phyloP scores from a whole-genome alignment of 176 grass and related monocot genomes.

The Eremochloa ophiuroides region DNA sequence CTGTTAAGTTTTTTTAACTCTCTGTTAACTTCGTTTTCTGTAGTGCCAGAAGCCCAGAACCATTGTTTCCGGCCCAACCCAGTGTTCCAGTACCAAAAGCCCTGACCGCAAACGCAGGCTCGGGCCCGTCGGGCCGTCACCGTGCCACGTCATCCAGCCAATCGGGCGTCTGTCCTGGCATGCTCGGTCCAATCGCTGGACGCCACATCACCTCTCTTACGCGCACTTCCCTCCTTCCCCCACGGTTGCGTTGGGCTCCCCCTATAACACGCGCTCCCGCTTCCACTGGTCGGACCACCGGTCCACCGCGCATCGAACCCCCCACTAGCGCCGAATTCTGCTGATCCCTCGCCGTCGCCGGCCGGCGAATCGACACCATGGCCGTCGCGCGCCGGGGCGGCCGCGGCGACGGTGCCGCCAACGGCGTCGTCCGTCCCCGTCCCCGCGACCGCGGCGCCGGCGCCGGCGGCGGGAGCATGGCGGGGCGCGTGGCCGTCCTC shows the following conservation, averaged over 20 bases:
- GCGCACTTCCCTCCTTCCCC: background rate
- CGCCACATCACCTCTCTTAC: constrained; percentile 50
- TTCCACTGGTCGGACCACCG: background rate
- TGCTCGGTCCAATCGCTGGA: background rate
- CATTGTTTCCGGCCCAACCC: no score
- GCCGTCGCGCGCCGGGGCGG: constrained; percentile 30
- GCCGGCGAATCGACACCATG: constrained; percentile 31
- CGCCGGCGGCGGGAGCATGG: constrained; percentile 3
- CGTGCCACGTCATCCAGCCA: constrained; percentile 31
- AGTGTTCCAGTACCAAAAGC: no score
- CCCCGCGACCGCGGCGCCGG: background rate
- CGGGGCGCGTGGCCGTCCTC: constrained; percentile 63
- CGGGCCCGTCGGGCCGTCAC: background rate
- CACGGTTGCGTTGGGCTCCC: constrained; percentile 5
- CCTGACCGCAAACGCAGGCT: background rate
- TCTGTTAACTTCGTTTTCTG: no score
- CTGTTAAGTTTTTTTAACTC: no score
- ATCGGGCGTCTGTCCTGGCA: constrained; percentile 35
- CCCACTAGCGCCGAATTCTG: background rate
- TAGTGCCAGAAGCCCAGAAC: no score
- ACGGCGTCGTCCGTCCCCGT: background rate
- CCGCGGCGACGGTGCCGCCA: constrained; percentile 13
- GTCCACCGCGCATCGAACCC: background rate
- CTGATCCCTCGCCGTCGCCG: background rate
- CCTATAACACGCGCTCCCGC: constrained; percentile 25